Evolutionary conservation across 2,329 filamentous ascomycete species (phyloP).

Genomic region (Scedosporium boydii): DNA sequence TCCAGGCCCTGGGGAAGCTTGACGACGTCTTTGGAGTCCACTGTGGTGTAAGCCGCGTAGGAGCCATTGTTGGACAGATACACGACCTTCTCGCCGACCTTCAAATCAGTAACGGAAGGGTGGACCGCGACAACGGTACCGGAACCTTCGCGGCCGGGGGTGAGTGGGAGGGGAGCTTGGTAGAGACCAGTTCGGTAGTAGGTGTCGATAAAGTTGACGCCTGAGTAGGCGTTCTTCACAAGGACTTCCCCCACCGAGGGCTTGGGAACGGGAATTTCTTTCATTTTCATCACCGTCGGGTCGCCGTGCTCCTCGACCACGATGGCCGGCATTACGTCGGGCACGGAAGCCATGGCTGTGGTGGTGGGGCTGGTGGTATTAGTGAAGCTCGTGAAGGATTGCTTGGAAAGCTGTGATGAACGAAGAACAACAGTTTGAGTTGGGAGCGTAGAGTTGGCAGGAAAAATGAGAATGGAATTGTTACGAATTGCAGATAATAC

Average conservation of each 20-base stretch:
- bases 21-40: slow-evolving; percentile 44
- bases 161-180: slow-evolving; percentile 55
- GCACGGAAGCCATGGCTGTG: not conserved
- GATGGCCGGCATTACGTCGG: not conserved
- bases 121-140: slow-evolving; percentile 60
- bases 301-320: slow-evolving; percentile 1
- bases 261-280: slow-evolving; percentile 42
- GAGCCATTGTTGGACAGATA: slow-evolving; percentile 46
- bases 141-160: slow-evolving; percentile 70
- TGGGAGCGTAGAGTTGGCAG: too few relatives aligned
- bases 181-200: slow-evolving; percentile 88
- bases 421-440: not conserved
- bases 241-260: slow-evolving; percentile 63
- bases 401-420: not conserved
- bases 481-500: not conserved
- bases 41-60: slow-evolving; percentile 48
- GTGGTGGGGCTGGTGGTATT: not conserved
- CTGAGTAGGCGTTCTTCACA: slow-evolving; percentile 70
- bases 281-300: slow-evolving; percentile 19
- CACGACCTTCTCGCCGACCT: slow-evolving; percentile 60
- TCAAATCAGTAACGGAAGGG: slow-evolving; percentile 42
- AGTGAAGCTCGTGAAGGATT: not conserved
- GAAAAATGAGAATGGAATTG: not conserved
- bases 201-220: slow-evolving; percentile 84
- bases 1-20: slow-evolving; percentile 54